These are phyloP conservation scores for Cryphonectria parasitica DNA, from an alignment of 2,329 filamentous ascomycete genomes.

Conservation along the genomic window DNA sequence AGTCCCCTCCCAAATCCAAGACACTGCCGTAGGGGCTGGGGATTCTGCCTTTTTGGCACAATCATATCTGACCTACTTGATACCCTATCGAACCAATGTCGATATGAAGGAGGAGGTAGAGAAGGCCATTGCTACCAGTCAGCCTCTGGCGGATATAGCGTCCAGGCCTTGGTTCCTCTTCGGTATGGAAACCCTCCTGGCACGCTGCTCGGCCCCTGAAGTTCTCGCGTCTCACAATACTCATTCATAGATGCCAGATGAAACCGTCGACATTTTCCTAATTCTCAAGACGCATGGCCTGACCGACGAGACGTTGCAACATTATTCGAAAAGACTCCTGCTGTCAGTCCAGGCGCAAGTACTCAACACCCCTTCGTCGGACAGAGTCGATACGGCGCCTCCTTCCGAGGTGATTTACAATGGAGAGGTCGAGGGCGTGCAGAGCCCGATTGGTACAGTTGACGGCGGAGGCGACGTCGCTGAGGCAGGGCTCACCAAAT, in stretches of 20 bases:
- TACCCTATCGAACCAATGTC: constrained; percentile 61
- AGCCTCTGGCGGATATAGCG: constrained; percentile 25
- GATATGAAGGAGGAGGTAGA: constrained; percentile 57
- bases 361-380: constrained; percentile 57
- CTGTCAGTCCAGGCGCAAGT: constrained; percentile 71
- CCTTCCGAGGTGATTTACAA: constrained; percentile 64
- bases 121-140: constrained; percentile 19
- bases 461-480: constrained; percentile 43
- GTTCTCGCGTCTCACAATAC: constrained; percentile 45
- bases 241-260: constrained; percentile 66
- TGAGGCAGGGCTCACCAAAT: constrained; percentile 39
- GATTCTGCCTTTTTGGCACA: constrained; percentile 57
- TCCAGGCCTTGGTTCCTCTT: constrained; percentile 62
- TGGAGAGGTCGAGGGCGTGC: constrained; percentile 52
- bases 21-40: constrained; percentile 33
- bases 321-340: constrained; percentile 64
- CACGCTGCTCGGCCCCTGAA: constrained; percentile 33
- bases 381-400: constrained; percentile 49
- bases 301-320: constrained; percentile 59
- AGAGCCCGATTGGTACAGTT: constrained; percentile 55
- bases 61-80: constrained; percentile 63
- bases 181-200: constrained; percentile 53
- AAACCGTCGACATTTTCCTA: constrained; percentile 70
- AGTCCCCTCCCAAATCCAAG: constrained; percentile 38
- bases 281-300: constrained; percentile 67